Percentiles rank a stretch among this genome's conserved stretches.
These are phyloP conservation scores for Candida boidinii DNA, from an alignment of 805 yeast species.

Conservation along the genomic window DNA sequence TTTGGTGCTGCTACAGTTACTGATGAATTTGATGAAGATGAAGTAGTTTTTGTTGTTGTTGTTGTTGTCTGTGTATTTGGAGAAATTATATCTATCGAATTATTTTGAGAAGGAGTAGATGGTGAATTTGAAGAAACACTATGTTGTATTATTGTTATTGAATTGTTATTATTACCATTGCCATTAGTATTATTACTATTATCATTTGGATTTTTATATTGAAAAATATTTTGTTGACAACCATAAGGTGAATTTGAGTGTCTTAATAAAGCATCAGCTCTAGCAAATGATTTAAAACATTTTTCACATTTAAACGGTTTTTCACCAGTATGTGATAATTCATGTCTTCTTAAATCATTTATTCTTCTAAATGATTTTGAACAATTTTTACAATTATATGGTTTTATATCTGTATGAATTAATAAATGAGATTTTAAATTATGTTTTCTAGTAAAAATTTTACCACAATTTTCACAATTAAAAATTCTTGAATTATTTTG, in stretches of 20 bases:
- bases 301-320: slow-evolving; percentile 54
- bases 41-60: not conserved
- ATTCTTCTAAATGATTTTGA: slow-evolving; percentile 55
- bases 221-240: slow-evolving; percentile 13
- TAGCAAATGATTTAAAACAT: slow-evolving; percentile 60
- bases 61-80: not conserved
- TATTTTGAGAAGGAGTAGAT: no score
- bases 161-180: no score
- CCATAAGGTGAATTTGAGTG: slow-evolving; percentile 40
- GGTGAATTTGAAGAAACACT: no score
- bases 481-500: slow-evolving; percentile 17
- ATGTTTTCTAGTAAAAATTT: slow-evolving; percentile 62
- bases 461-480: slow-evolving; percentile 52
- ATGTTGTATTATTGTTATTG: no score
- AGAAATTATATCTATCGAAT: not conserved
- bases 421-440: slow-evolving; percentile 65
- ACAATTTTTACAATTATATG: slow-evolving; percentile 57
- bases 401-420: slow-evolving; percentile 58
- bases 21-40: not conserved
- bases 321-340: slow-evolving; percentile 68
- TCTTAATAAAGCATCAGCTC: slow-evolving; percentile 69
- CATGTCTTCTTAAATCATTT: slow-evolving; percentile 72
- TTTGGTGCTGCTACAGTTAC: not conserved
- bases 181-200: no score
- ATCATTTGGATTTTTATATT: no score